Evolutionary conservation across 768 basidiomycete species (phyloP), one percentile per base, ranked within the genome.

Genomic region (Leccinum truebloodii): DNA sequence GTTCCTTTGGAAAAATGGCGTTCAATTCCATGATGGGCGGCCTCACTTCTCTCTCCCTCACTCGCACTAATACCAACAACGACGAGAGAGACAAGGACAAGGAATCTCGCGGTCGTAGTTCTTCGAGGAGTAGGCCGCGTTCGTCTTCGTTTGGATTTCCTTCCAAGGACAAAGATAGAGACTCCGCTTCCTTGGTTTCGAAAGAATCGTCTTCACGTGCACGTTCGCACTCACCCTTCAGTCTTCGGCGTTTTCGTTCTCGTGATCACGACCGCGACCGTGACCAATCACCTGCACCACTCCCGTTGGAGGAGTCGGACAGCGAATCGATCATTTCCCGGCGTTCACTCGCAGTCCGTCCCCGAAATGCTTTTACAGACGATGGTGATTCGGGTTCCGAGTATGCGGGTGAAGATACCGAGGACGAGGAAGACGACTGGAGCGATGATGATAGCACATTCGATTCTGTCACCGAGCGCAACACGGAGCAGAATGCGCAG

Each of bases 401-500:
- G 67, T 77, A 75, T 0, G 77, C 74, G 6, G 78, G 72, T 9
- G 79, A 75, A 26, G 80, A 81, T 44, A 78, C 77, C 1, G 83
- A 86, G 54, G 81, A 80, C 4, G 86, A 86, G 46, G 82, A 81
- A 6, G 85, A 85, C 49, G 82, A 84, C 18, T 86, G 83, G 75
- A 83, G 82, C 60, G 84, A 85, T 44, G 84, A 83, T 28, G 81
- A 83, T 61, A 66, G 57, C 32, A 74, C 76, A 18, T 88, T 94
- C 62, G 92, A 96, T 74, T 82, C 86, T 39, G 79, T 90, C 65
- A 98, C 95, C 0, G 89, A 90, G 72, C 81, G 85, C 65, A 98
- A 98, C 73, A 96, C 95, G 1, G 90, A 93, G 73, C 86, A 81
- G 64, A 95, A 95, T 68, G 83, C 90, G 1, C 78, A 87, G 41